A percentile compares a stretch with the other conserved stretches of the same genome.
phyloP scores from a whole-genome alignment of 1,284 basidiomycete species.

The Xerocomus minutiporus region DNA sequence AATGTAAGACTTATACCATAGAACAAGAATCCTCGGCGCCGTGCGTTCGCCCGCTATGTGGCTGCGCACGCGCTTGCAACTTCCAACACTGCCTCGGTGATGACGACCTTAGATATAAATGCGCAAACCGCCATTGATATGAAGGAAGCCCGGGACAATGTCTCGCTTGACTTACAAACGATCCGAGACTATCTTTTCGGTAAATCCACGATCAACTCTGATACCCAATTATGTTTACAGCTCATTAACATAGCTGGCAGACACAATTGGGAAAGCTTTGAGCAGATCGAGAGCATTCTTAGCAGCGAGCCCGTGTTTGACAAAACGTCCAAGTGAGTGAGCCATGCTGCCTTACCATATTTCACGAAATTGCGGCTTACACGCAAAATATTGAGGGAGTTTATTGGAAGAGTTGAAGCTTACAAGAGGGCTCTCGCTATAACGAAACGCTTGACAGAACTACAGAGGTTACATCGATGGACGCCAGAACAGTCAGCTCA shows the following conservation, averaged over 20 bases:
- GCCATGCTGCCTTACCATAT: not conserved
- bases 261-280: slow-evolving; percentile 45
- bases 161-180: slow-evolving; percentile 39
- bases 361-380: not conserved
- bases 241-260: slow-evolving; percentile 40
- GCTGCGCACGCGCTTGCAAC: no score
- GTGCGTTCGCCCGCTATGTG: no score
- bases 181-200: slow-evolving; percentile 49
- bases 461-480: slow-evolving; percentile 53
- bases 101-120: slow-evolving; percentile 32
- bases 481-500: slow-evolving; percentile 41
- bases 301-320: slow-evolving; percentile 59
- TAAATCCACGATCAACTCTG: slow-evolving; percentile 19
- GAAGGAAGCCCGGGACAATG: slow-evolving; percentile 39
- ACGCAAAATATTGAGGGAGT: slow-evolving; percentile 14
- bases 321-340: slow-evolving; percentile 50
- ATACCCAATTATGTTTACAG: not conserved
- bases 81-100: not conserved
- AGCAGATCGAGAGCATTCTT: slow-evolving; percentile 47
- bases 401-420: slow-evolving; percentile 26
- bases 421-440: slow-evolving; percentile 33
- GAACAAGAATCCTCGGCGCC: no score
- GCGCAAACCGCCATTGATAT: slow-evolving; percentile 51
- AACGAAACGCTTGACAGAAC: slow-evolving; percentile 53
- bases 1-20: no score